A percentile compares a stretch with the other conserved stretches of the same genome.
Conservation (phyloP, 495 filamentous ascomycete genomes). For the Astrocystis sublimbata region DNA sequence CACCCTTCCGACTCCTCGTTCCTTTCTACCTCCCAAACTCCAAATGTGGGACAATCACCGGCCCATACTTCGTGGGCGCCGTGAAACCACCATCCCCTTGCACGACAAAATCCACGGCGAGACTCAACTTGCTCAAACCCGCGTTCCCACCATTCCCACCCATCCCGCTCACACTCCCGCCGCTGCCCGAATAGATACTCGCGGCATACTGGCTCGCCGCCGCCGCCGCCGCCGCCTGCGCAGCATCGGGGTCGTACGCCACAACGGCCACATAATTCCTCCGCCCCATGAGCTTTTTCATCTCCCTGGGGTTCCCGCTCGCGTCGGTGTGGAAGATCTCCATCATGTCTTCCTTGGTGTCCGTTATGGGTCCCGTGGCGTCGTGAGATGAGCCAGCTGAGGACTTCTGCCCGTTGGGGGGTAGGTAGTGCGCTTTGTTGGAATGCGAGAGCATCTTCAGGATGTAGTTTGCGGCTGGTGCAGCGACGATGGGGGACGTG, state of each 20-base stretch:
- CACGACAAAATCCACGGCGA: slow-evolving; percentile 96
- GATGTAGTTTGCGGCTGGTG: slow-evolving; percentile 78
- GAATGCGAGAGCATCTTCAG: slow-evolving; percentile 82
- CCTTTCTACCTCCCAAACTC: slow-evolving; percentile 67
- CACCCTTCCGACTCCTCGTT: background rate
- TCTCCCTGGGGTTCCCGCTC: slow-evolving; percentile 73
- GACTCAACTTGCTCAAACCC: slow-evolving; percentile 68
- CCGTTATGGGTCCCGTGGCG: slow-evolving; percentile 52
- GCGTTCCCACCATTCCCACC: slow-evolving; percentile 40
- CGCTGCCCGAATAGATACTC: too few relatives aligned
- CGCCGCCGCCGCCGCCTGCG: too few relatives aligned
- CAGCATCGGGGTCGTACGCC: slow-evolving; percentile 84
- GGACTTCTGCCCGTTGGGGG: slow-evolving; percentile 83
- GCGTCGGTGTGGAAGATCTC: slow-evolving; percentile 95
- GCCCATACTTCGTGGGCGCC: slow-evolving; percentile 90
- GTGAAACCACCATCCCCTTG: slow-evolving; percentile 82
- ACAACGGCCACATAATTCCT: slow-evolving; percentile 94
- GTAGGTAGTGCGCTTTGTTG: slow-evolving; percentile 87
- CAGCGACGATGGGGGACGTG: slow-evolving; percentile 85
- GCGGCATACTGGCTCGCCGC: slow-evolving; percentile 52
- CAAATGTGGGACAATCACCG: slow-evolving; percentile 90
- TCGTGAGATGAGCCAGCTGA: background rate
- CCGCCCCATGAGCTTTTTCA: slow-evolving; percentile 86
- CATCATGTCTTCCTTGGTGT: slow-evolving; percentile 99
- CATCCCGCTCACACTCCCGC: too few relatives aligned